phyloP scores from a whole-genome alignment of 805 yeast genomes.

The Lachancea mirantina region DNA sequence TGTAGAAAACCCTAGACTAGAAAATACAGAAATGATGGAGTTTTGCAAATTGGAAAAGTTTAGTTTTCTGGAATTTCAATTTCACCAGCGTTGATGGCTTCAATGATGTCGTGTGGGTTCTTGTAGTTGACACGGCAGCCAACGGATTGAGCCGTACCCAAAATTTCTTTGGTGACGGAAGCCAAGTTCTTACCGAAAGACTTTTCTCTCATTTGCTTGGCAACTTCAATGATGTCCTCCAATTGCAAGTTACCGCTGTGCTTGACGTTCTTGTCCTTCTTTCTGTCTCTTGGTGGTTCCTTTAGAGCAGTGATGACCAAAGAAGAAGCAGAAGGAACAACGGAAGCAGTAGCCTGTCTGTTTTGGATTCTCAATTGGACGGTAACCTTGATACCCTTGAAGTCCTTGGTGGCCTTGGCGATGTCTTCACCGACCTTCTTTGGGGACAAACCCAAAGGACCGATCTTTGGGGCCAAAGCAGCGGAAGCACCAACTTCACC shows the following conservation, averaged over 20 bases:
- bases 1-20: constrained; percentile 26
- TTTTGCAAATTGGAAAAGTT: constrained; percentile 19
- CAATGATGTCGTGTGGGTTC: constrained; percentile 98
- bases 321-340: constrained; percentile 99
- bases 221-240: constrained; percentile 93
- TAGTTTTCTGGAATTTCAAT: constrained; percentile 53
- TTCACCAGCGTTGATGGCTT: constrained; percentile 97
- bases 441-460: constrained; percentile 99
- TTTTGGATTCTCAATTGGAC: constrained; percentile 98
- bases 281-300: constrained; percentile 99
- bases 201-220: constrained; percentile 95
- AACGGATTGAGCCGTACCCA: constrained; percentile 99
- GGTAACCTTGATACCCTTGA: constrained; percentile 99
- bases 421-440: constrained; percentile 99
- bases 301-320: constrained; percentile 97
- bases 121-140: constrained; percentile 99
- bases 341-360: constrained; percentile 99
- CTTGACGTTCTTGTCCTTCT: constrained; percentile 99
- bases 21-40: constrained; percentile 25
- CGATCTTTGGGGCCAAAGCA: constrained; percentile 99
- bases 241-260: constrained; percentile 98
- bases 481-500: constrained; percentile 99
- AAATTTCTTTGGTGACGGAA: constrained; percentile 95
- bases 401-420: constrained; percentile 98
- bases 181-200: constrained; percentile 96